Evolutionary conservation across 345 rosid species (phyloP).

Genomic region (Geranium brycei): DNA sequence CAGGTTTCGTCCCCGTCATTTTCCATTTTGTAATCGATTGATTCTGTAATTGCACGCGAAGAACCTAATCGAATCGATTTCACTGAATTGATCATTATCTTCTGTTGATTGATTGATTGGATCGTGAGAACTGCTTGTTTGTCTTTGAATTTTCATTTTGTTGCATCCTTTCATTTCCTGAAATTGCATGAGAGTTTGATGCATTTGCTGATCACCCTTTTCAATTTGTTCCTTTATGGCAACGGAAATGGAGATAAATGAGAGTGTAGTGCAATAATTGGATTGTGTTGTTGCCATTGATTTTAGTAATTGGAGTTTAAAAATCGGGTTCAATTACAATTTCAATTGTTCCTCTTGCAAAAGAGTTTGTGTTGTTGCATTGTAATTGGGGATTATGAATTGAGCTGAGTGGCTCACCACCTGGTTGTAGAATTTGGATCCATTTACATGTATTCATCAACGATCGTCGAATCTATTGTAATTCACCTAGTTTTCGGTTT

Average conservation of each 20-base stretch:
- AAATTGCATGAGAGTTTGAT: not conserved
- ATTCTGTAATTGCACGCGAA: no score
- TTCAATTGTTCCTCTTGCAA: not conserved
- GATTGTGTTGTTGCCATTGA: not conserved
- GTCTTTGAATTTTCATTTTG: not conserved
- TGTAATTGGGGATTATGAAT: not conserved
- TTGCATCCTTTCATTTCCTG: not conserved
- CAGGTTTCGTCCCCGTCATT: slow-evolving; percentile 31
- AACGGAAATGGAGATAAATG: not conserved
- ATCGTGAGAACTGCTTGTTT: not conserved
- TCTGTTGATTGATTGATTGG: not conserved
- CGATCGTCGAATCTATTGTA: no score
- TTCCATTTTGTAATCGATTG: no score
- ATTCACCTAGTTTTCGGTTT: not conserved
- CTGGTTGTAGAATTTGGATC: not conserved
- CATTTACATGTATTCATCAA: no score
- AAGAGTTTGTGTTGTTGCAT: not conserved
- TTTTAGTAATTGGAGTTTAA: no score
- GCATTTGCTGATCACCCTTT: not conserved
- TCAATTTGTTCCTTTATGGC: not conserved
- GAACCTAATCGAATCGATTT: no score
- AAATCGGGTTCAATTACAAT: not conserved
- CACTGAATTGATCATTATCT: not conserved
- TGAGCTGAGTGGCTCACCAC: not conserved
- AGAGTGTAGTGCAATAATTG: not conserved